phyloP scores from a whole-genome alignment of 805 yeast species.

The Ogataea naganishii region DNA sequence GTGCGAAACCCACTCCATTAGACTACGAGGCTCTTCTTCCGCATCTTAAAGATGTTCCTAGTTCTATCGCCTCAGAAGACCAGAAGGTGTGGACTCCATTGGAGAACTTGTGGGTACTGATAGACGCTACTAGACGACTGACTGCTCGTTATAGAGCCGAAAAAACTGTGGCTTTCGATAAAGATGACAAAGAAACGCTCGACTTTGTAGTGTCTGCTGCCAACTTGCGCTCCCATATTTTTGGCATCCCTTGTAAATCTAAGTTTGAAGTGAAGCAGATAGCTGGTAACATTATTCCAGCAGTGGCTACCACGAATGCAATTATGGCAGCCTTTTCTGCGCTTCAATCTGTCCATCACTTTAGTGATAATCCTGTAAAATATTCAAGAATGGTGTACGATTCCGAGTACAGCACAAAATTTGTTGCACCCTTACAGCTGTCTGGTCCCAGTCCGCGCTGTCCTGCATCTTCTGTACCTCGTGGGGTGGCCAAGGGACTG shows the following conservation, averaged over 20 bases:
- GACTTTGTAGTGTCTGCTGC: conserved; percentile 83
- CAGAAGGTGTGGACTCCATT: conserved; percentile 51
- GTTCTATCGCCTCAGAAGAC: conserved; percentile 11
- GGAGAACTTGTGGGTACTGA: conserved; percentile 57
- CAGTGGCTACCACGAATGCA: conserved; percentile 97
- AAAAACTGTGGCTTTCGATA: conserved; percentile 63
- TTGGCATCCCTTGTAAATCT: conserved; percentile 61
- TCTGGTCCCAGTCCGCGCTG: conserved; percentile 64
- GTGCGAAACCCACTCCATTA: conserved; percentile 63
- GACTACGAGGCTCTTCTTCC: conserved; percentile 16
- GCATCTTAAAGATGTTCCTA: background rate
- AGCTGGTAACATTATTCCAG: conserved; percentile 98
- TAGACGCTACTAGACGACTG: conserved; percentile 37
- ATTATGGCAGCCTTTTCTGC: conserved; percentile 87
- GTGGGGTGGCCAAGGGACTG: conserved; percentile 36
- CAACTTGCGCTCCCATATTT: conserved; percentile 64
- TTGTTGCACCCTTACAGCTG: conserved; percentile 55
- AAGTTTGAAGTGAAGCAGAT: conserved; percentile 87
- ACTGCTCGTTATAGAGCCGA: conserved; percentile 35
- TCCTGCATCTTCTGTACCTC: conserved; percentile 50
- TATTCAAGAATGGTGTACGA: conserved; percentile 43
- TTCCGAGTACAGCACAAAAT: conserved; percentile 46
- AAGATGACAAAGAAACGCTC: conserved; percentile 89
- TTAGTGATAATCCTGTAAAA: conserved; percentile 21
- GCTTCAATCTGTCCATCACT: conserved; percentile 55